Percentiles rank a stretch among this genome's conserved stretches.
phyloP scores from a whole-genome alignment of 768 basidiomycete genomes.

The Astraeus odoratus region DNA sequence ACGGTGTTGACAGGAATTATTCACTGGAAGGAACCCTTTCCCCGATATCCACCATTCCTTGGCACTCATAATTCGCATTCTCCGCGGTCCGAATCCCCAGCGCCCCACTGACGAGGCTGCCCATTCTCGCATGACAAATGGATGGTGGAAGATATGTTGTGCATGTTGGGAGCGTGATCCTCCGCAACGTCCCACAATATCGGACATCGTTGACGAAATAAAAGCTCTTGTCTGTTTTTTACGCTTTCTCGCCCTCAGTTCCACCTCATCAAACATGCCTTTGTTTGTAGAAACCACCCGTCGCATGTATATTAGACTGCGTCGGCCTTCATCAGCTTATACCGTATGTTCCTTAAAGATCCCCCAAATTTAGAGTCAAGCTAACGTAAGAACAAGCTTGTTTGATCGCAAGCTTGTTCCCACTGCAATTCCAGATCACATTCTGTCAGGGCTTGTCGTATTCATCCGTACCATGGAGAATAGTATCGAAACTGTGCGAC shows the following conservation, averaged over 20 bases:
- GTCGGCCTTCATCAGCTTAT: background rate
- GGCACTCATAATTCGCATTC: background rate
- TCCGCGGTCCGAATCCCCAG: background rate
- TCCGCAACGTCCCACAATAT: background rate
- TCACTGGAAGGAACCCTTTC: background rate
- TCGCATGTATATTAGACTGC: background rate
- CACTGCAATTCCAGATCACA: background rate
- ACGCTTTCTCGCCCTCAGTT: background rate
- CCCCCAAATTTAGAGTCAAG: background rate
- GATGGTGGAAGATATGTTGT: no score
- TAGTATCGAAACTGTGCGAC: background rate
- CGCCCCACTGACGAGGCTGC: background rate
- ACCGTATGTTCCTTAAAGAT: background rate
- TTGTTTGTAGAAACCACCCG: no score
- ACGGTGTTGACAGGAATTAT: background rate
- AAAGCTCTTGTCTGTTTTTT: background rate
- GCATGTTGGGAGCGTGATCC: background rate
- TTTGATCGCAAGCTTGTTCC: background rate
- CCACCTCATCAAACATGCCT: no score
- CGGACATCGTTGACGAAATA: background rate
- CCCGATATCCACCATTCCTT: background rate
- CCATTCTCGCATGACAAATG: no score
- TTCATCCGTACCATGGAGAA: background rate
- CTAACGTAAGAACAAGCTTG: background rate
- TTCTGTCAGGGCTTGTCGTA: background rate